Evolutionary conservation across 257 asterid species (phyloP).

Genomic region (Nicotiana knightiana): DNA sequence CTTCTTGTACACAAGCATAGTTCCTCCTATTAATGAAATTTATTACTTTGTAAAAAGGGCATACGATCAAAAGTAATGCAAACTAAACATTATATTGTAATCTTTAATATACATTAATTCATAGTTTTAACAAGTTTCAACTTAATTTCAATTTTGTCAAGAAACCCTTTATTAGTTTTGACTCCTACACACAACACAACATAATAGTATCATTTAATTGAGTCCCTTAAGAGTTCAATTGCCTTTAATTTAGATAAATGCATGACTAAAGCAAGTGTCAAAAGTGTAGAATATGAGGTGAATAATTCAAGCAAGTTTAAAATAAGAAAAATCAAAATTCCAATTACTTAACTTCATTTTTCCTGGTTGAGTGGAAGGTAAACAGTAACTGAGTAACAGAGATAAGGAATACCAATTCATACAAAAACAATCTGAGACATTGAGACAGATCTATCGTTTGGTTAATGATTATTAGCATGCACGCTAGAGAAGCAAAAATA

Average conservation of each 20-base stretch:
- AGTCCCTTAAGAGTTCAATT: background rate
- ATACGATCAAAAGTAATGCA: background rate
- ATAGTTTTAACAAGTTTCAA: background rate
- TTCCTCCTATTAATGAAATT: background rate
- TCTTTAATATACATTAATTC: background rate
- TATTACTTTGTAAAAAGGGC: background rate
- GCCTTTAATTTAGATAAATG: background rate
- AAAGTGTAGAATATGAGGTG: background rate
- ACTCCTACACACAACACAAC: background rate
- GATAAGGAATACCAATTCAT: background rate
- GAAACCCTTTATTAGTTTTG: background rate
- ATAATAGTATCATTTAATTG: background rate
- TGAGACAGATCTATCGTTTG: background rate
- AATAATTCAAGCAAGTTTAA: slow-evolving; percentile 1
- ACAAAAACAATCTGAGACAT: background rate
- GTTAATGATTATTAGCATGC: background rate
- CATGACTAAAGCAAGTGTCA: background rate
- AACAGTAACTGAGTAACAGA: background rate
- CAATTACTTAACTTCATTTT: background rate
- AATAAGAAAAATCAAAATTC: background rate
- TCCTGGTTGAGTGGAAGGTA: background rate
- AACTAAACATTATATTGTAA: background rate
- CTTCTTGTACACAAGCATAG: background rate
- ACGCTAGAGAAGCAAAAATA: background rate
- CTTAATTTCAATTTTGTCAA: background rate